These are phyloP conservation scores for Cladosporium sp. DNA, from an alignment of 2,329 filamentous ascomycete genomes.

Conservation along the genomic window DNA sequence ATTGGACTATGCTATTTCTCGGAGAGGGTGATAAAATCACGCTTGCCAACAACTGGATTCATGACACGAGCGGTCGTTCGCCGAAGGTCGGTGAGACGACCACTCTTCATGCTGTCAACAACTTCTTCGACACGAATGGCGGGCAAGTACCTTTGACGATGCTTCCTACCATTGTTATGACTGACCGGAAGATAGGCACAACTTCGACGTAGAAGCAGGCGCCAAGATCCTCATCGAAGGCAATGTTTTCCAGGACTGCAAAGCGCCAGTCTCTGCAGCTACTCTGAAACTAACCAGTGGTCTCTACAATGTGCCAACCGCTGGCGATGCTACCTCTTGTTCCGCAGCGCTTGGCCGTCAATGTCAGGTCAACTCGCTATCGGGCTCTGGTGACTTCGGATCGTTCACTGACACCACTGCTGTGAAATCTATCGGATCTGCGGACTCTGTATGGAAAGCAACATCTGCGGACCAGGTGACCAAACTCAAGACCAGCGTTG, in stretches of 20 bases:
- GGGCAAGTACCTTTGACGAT: constrained; percentile 23
- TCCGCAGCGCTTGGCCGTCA: constrained; percentile 40
- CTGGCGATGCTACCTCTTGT: constrained; percentile 14
- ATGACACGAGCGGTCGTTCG: constrained; percentile 53
- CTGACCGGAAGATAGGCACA: constrained; percentile 41
- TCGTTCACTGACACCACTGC: constrained; percentile 40
- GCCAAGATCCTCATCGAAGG: constrained; percentile 52
- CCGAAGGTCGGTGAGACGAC: constrained; percentile 55
- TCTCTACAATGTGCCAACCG: constrained; percentile 34
- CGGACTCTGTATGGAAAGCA: constrained; percentile 38
- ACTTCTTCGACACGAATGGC: constrained; percentile 54
- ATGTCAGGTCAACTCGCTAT: constrained; percentile 47
- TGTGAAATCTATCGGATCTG: constrained; percentile 49
- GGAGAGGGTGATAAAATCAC: constrained; percentile 56
- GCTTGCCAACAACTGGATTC: constrained; percentile 58
- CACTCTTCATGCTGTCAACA: constrained; percentile 59
- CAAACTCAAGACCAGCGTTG: constrained; percentile 38
- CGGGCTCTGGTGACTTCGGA: constrained; percentile 19
- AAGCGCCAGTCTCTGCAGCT: constrained; percentile 35
- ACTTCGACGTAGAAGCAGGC: constrained; percentile 47
- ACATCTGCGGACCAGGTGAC: constrained; percentile 40
- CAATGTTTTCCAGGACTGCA: constrained; percentile 55
- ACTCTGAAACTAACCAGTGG: constrained; percentile 32
- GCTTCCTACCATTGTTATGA: neutral
- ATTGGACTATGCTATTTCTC: constrained; percentile 57